These are phyloP conservation scores for Sonneratia caseolaris DNA, from an alignment of 345 rosid genomes.

Conservation along the genomic window DNA sequence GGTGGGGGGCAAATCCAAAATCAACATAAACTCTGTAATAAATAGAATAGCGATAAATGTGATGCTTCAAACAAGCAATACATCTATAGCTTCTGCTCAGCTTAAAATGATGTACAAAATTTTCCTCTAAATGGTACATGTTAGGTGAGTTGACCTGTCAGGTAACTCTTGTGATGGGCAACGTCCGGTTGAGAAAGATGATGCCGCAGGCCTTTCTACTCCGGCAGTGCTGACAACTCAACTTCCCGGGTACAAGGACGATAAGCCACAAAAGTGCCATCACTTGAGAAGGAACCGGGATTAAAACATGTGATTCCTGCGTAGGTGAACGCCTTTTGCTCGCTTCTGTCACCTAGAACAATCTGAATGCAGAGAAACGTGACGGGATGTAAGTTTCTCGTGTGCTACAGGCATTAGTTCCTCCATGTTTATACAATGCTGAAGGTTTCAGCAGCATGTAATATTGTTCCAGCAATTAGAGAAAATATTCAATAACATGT, in stretches of 20 bases:
- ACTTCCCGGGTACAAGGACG: constrained; percentile 73
- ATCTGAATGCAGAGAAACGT: constrained; percentile 32
- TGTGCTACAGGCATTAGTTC: too few species aligned
- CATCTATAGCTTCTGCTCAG: not conserved
- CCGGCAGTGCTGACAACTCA: constrained; percentile 68
- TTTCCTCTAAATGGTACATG: not conserved
- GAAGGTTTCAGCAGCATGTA: too few species aligned
- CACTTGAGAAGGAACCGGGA: constrained; percentile 76
- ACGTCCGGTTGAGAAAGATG: not conserved
- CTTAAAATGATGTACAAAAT: not conserved
- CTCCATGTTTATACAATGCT: too few species aligned
- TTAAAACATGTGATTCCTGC: constrained; percentile 80
- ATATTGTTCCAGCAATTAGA: too few species aligned
- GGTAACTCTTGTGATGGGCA: not conserved
- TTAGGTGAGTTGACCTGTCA: not conserved
- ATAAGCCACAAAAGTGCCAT: constrained; percentile 68
- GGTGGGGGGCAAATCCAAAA: too few species aligned
- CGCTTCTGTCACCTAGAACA: constrained; percentile 69
- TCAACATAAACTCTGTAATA: not conserved
- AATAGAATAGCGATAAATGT: not conserved
- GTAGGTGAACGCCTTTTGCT: constrained; percentile 70
- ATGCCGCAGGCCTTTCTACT: not conserved
- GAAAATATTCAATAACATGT: too few species aligned
- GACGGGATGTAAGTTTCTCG: not conserved
- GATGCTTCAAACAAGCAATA: not conserved